Conservation (phyloP, 2,329 filamentous ascomycete species). For the Coniochaeta sp. region DNA sequence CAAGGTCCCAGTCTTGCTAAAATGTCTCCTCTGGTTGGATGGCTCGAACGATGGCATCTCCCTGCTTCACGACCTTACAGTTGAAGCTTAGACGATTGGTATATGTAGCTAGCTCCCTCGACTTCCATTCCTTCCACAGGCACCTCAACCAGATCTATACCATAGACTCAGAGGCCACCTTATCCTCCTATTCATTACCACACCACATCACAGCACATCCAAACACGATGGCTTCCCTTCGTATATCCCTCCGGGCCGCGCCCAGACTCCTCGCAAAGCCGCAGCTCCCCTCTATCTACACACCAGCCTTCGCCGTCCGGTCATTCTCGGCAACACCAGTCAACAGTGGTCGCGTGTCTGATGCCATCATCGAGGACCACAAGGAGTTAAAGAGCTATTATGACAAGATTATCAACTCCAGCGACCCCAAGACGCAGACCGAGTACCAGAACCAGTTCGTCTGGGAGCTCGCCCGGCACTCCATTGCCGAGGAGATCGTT, state of each 20-base stretch:
- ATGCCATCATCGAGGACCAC: constrained; percentile 29
- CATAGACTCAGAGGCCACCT: background rate
- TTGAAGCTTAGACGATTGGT: background rate
- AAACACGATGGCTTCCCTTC: background rate
- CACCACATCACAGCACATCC: background rate
- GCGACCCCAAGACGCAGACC: constrained; percentile 26
- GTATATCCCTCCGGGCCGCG: background rate
- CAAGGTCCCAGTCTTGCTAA: background rate
- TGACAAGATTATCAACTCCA: constrained; percentile 28
- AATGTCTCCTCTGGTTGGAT: background rate
- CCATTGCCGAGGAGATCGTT: constrained; percentile 39
- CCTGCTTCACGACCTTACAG: background rate
- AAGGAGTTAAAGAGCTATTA: constrained; percentile 23
- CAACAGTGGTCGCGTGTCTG: constrained; percentile 13
- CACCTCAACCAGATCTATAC: background rate
- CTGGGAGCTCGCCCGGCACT: constrained; percentile 41
- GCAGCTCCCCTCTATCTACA: background rate
- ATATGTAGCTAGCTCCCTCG: no score
- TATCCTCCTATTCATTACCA: background rate
- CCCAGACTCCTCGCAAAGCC: background rate
- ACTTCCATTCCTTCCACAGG: no score
- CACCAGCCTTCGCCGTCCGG: background rate
- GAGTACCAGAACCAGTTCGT: constrained; percentile 37
- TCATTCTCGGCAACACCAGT: background rate
- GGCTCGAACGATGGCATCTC: background rate